Base-by-base conservation (phyloP, 495 filamentous ascomycete species). In the Talaromyces stipitatus region DNA sequence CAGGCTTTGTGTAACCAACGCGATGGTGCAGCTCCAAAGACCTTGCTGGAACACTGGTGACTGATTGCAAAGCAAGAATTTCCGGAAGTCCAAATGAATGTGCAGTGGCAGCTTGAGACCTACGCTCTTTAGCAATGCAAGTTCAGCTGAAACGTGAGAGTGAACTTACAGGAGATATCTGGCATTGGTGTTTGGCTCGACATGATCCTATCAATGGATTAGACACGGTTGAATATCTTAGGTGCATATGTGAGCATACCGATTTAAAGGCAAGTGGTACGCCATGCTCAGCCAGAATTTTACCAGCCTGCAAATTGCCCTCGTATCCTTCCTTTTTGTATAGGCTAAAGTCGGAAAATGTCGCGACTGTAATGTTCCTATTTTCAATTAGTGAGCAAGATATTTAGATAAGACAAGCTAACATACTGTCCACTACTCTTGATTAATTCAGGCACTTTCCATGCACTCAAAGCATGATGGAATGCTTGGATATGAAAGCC, bases 381-480 rank as follows among this genome's bases (percentile, higher is more conserved):
- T 6, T 12, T 24, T 4, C 20, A 11, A 16, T 46, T 14, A 50
- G 47, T 27, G 14, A 12, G 22, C 27, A 6, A 47, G 2, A 26
- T 26, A 27, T 20, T 8, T 23, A 27, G 10, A 10, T 28, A 16
- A 2, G 12, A 41, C 43, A 1, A 12, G 4, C 14, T 14, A 45
- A 41, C 53, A 18, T 55, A 55, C 53, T 55, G 53, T n/a, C 64
- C 62, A 50, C 63, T 64, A 22, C 59, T 64, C 65, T 79, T 81
- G 41, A 82, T 64, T 46, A 80, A 63, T 52, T 87, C 83, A 0
- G 84, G 82, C 3, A 85, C 77, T 24, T 84, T 61, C 65, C 71
- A 85, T 1, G 83, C 82, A 57, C 80, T 73, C 53, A 85, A 78
- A 9, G 84, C 84, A 61, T 87, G 84, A 64, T 87, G 84, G 62